Evolutionary conservation across 129 eudicot genomes (phyloP).

Genomic region (Rutidosis leptorrhynchoides): DNA sequence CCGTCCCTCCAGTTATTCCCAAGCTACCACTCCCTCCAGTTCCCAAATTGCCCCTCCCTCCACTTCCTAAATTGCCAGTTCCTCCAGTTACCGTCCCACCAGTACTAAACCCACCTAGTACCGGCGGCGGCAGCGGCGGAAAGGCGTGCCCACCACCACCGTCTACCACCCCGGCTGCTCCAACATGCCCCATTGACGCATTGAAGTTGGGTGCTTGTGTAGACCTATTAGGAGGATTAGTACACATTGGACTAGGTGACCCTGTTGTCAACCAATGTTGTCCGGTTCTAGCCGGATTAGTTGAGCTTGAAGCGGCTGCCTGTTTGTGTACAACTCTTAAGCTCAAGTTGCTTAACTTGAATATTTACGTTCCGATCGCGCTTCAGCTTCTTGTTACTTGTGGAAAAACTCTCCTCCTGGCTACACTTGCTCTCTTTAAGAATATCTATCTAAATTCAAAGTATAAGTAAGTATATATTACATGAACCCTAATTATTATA

Average conservation of each 20-base stretch:
- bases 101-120: slow-evolving; percentile 19
- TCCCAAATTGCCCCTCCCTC: neutral
- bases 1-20: slow-evolving; percentile 10
- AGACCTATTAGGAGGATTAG: slow-evolving; percentile 66
- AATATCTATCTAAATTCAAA: no score
- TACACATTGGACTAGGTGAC: slow-evolving; percentile 58
- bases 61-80: slow-evolving; percentile 11
- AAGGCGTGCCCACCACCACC: slow-evolving; percentile 47
- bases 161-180: neutral
- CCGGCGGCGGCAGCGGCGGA: slow-evolving; percentile 15
- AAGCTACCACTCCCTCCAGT: neutral
- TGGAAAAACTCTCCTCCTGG: slow-evolving; percentile 74
- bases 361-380: slow-evolving; percentile 54
- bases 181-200: slow-evolving; percentile 54
- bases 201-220: slow-evolving; percentile 71
- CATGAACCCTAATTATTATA: neutral
- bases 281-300: slow-evolving; percentile 52
- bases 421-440: slow-evolving; percentile 65
- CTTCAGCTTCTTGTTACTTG: slow-evolving; percentile 65
- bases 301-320: slow-evolving; percentile 64
- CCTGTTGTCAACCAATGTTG: slow-evolving; percentile 62
- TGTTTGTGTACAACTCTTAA: slow-evolving; percentile 66
- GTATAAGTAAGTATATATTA: no score
- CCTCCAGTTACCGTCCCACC: slow-evolving; percentile 34
- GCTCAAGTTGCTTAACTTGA: slow-evolving; percentile 51